phyloP scores from a whole-genome alignment of 345 rosid genomes.

The Syzygium aqueum region DNA sequence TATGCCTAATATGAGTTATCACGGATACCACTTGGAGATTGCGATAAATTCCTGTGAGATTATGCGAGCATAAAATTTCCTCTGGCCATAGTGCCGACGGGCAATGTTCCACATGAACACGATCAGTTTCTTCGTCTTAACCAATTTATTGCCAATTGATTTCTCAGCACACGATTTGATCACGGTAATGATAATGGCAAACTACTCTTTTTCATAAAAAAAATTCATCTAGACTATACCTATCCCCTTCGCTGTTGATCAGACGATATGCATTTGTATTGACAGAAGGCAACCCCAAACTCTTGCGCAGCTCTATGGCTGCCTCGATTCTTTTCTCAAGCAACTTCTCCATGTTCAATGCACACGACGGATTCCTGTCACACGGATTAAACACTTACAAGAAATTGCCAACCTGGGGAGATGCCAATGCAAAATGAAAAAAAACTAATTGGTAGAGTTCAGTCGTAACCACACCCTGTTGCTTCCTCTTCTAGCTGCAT shows the following conservation, averaged over 20 bases:
- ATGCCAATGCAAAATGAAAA: not conserved
- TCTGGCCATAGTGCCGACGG: not conserved
- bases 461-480: slow-evolving; percentile 20
- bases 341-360: slow-evolving; percentile 70
- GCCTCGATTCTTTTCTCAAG: slow-evolving; percentile 59
- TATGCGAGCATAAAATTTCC: not conserved
- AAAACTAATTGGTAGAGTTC: not conserved
- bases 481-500: slow-evolving; percentile 96
- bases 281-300: slow-evolving; percentile 64
- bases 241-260: slow-evolving; percentile 85
- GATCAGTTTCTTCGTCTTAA: not conserved
- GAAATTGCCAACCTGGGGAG: not conserved
- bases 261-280: slow-evolving; percentile 77
- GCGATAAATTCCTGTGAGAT: not conserved
- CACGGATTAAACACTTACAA: slow-evolving; percentile 1
- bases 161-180: not conserved
- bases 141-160: not conserved
- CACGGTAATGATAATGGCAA: not conserved
- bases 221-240: slow-evolving; percentile 22
- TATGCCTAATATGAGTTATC: not conserved
- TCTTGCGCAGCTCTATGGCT: slow-evolving; percentile 46
- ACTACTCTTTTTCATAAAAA: not conserved
- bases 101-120: not conserved
- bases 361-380: slow-evolving; percentile 69
- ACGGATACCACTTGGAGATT: not conserved